Conservation (phyloP, 768 basidiomycete species). For the Tulasnella sp. region DNA sequence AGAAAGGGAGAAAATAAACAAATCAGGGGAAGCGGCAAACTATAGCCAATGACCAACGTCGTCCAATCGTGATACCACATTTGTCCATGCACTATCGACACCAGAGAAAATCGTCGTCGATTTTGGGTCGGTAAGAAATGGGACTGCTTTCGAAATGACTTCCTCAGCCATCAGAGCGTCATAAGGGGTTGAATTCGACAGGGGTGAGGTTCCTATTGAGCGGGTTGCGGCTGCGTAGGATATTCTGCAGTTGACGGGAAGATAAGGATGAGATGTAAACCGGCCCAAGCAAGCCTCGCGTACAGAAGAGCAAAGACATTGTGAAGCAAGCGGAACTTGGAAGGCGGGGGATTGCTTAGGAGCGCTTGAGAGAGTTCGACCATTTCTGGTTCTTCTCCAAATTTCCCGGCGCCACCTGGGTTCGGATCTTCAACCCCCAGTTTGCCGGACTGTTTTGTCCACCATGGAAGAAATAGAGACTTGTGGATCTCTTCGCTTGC, state of each 20-base stretch:
- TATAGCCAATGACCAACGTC: background rate
- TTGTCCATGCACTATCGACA: conserved; percentile 52
- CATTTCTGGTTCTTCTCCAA: background rate
- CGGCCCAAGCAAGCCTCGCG: conserved; percentile 34
- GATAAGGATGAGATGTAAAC: conserved; percentile 33
- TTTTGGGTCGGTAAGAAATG: conserved; percentile 60
- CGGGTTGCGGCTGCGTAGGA: conserved; percentile 67
- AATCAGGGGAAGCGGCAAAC: background rate
- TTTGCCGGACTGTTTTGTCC: conserved; percentile 44
- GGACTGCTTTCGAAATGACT: conserved; percentile 51
- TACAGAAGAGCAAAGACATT: conserved; percentile 68
- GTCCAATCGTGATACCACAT: conserved; percentile 59
- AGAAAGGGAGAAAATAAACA: background rate
- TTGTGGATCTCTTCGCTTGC: conserved; percentile 43
- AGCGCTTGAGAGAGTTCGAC: conserved; percentile 43
- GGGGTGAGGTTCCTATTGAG: conserved; percentile 54
- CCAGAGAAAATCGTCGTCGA: conserved; percentile 53
- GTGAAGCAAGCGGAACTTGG: conserved; percentile 48
- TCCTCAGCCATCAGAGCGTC: conserved; percentile 48
- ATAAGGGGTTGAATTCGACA: conserved; percentile 44
- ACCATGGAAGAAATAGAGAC: conserved; percentile 65
- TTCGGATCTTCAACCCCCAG: conserved; percentile 32
- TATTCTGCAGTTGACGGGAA: conserved; percentile 40
- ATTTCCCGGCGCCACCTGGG: conserved; percentile 34
- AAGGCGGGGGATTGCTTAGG: conserved; percentile 33